Evolutionary conservation across 768 basidiomycete species (phyloP).

Genomic region (Termitomyces sp.): DNA sequence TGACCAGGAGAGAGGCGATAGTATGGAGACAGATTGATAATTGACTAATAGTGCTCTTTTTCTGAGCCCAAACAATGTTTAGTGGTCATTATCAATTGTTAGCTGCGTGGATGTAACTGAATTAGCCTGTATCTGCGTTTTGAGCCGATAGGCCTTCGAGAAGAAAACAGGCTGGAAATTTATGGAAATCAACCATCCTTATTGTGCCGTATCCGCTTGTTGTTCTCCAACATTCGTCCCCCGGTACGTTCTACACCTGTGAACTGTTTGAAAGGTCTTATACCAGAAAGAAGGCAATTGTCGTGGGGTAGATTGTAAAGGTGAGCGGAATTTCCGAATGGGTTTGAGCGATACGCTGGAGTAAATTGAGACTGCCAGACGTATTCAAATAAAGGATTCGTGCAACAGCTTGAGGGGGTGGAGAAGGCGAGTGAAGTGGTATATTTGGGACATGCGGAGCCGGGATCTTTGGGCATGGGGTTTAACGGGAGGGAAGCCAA

Average conservation of each 20-base stretch:
- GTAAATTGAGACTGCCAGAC: too few relatives aligned
- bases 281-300: background rate
- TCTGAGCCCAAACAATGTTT: background rate
- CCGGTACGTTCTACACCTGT: background rate
- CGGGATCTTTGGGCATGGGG: background rate
- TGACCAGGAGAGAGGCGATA: constrained; percentile 35
- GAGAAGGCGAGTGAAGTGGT: background rate
- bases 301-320: background rate
- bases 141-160: too few relatives aligned
- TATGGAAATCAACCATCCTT: background rate
- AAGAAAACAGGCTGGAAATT: background rate
- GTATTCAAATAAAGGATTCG: background rate
- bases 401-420: background rate
- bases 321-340: background rate
- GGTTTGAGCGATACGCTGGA: background rate
- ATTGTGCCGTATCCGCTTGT: background rate
- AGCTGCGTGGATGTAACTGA: background rate
- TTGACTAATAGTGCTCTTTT: background rate
- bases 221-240: background rate
- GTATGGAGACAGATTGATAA: constrained; percentile 75
- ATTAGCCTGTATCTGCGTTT: background rate
- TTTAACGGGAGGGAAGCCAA: background rate
- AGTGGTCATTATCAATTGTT: background rate
- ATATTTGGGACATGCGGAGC: background rate
- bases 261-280: background rate